Conservation (phyloP, 1,284 basidiomycete genomes). For the Dichomitus squalens region DNA sequence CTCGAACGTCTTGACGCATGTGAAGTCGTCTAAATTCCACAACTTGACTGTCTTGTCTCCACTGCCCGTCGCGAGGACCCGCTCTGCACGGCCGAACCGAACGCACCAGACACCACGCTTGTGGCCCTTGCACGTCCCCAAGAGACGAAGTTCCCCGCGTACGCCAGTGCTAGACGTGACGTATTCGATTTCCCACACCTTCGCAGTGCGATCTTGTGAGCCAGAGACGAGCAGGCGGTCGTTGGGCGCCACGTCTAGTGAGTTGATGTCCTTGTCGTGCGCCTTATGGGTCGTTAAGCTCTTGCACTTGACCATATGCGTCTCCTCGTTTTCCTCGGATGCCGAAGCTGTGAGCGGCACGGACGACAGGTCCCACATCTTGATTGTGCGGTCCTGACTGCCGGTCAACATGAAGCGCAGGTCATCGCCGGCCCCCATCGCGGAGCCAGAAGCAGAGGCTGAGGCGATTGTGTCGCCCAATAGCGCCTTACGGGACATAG, state of each 20-base stretch:
- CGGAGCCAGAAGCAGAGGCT: conserved; percentile 16
- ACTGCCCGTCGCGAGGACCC: conserved; percentile 89
- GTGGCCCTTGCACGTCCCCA: conserved; percentile 94
- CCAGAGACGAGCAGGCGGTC: conserved; percentile 90
- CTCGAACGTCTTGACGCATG: conserved; percentile 94
- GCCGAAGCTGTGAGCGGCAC: conserved; percentile 39
- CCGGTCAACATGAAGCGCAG: conserved; percentile 86
- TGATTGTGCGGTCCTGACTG: conserved; percentile 96
- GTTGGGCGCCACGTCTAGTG: conserved; percentile 92
- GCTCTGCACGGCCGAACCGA: conserved; percentile 83
- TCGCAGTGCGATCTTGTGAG: conserved; percentile 95
- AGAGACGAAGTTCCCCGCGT: conserved; percentile 71
- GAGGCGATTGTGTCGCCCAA: conserved; percentile 24
- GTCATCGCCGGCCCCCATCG: conserved; percentile 11
- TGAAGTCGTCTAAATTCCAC: conserved; percentile 92
- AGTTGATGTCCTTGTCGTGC: conserved; percentile 99
- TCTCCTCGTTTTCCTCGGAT: conserved; percentile 27
- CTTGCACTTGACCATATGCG: conserved; percentile 52
- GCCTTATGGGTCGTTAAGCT: conserved; percentile 90
- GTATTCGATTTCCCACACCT: conserved; percentile 84
- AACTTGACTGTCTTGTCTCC: conserved; percentile 94
- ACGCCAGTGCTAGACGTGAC: conserved; percentile 43
- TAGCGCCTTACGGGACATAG: conserved; percentile 61
- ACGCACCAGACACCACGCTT: conserved; percentile 97
- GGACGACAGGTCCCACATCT: conserved; percentile 91